phyloP scores from a whole-genome alignment of 106 monocot species.

The Dioscorea zingiberensis region DNA sequence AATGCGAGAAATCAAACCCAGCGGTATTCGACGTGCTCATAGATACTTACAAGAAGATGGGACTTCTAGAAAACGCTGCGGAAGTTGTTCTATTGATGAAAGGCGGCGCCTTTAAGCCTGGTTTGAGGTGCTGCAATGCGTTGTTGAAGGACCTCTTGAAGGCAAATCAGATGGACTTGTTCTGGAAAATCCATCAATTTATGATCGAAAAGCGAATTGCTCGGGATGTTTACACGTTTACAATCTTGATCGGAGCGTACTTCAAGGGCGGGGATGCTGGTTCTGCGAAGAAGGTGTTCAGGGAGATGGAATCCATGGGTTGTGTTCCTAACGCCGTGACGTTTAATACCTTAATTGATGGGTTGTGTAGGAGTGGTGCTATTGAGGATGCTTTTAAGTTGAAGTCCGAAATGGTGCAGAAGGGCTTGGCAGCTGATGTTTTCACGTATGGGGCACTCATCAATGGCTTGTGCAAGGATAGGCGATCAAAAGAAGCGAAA shows the following conservation, averaged over 20 bases:
- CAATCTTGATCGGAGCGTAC: conserved; percentile 52
- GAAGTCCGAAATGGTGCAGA: conserved; percentile 44
- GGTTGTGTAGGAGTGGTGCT: conserved; percentile 50
- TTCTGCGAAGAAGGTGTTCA: conserved; percentile 44
- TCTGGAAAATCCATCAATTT: conserved; percentile 69
- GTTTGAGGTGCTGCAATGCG: conserved; percentile 62
- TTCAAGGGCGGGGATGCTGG: conserved; percentile 44
- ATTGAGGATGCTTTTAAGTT: conserved; percentile 49
- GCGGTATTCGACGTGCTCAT: conserved; percentile 58
- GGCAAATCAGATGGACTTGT: conserved; percentile 48
- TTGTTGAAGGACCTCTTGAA: conserved; percentile 68
- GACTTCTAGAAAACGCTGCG: conserved; percentile 39
- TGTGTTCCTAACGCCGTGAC: conserved; percentile 43
- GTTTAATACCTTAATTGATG: conserved; percentile 58
- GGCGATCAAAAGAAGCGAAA: conserved; percentile 37
- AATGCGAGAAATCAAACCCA: conserved; percentile 1
- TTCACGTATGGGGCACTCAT: conserved; percentile 55
- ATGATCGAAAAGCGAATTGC: conserved; percentile 27
- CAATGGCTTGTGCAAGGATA: conserved; percentile 43
- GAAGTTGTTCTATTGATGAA: conserved; percentile 55
- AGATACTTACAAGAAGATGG: conserved; percentile 55
- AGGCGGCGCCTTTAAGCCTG: conserved; percentile 31
- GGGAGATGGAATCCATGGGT: conserved; percentile 44
- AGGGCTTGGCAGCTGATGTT: conserved; percentile 38
- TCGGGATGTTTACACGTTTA: conserved; percentile 58